Base-by-base conservation (phyloP, 352 stramenopile species). In the Hyaloperonospora arabidopsidis region DNA sequence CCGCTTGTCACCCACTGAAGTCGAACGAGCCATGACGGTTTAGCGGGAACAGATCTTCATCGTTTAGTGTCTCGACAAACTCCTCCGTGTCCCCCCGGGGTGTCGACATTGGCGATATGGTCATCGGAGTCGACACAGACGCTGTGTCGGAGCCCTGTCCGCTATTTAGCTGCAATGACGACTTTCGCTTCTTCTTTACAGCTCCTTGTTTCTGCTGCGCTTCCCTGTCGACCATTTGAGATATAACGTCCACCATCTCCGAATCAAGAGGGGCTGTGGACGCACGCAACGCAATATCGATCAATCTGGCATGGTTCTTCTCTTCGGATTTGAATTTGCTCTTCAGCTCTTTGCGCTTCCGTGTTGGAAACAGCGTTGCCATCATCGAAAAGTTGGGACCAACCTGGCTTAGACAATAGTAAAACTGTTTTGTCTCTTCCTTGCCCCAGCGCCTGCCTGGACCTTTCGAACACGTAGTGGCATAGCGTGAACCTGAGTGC, bases 271-370 rank as follows among this genome's bases (percentile, higher is more conserved):
- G 83, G 0, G 80, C 77, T 38, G 76, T 59, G 2, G 83, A 86
- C 1, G 79, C 80, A 52, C 79, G 72, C 1, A 93, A 66, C 7
- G 83, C 83, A 38, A 93, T 87, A 47, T 93, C 83, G 28, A 93
- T 88, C 12, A 93, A 61, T 29, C 57, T 61, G 0, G 74, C 67
- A 34, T 89, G 78, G 39, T 82, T 70, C 67, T 87, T 93, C 59
- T 93, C 83, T 49, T 93, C 83, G 34, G 78, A 87, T 53, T 93
- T 93, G 59, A 93, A 93, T 50, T 93, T 93, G 60, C 73, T 80
- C 67, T 93, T 93, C 15, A 93, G 66, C 45, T 93, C 83, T 57
- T 84, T 82, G 15, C 80, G 83, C 59, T 85, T 89, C 17, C 83
- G 69, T n/a, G 71, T 81, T 18, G 83, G 80, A 52, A 93, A 93